Percentiles rank a stretch among this genome's conserved stretches.
These are phyloP conservation scores for Trematosphaeria pertusa DNA, from an alignment of 2,329 filamentous ascomycete species.

Conservation along the genomic window DNA sequence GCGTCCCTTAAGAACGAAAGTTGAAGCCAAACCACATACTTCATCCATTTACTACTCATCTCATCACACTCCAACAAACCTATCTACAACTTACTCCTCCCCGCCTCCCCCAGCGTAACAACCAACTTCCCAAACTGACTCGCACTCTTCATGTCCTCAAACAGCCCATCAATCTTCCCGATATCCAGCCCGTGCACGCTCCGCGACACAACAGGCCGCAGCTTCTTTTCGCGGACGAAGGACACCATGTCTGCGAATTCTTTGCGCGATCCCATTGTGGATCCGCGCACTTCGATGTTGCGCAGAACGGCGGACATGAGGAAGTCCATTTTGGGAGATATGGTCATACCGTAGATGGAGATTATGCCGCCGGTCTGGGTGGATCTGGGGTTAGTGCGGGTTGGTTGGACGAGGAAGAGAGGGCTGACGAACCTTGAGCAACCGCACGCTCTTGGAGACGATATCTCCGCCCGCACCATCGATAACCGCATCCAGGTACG, in stretches of 20 bases:
- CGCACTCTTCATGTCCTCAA: slow-evolving; percentile 85
- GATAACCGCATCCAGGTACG: slow-evolving; percentile 80
- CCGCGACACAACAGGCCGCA: slow-evolving; percentile 79
- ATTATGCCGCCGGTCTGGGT: slow-evolving; percentile 77
- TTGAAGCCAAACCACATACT: too few species aligned
- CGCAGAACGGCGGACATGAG: slow-evolving; percentile 82
- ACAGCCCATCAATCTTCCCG: slow-evolving; percentile 79
- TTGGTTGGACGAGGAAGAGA: too few species aligned
- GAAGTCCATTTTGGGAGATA: slow-evolving; percentile 84
- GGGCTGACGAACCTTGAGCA: slow-evolving; percentile 71
- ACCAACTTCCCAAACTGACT: slow-evolving; percentile 94
- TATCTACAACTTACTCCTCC: slow-evolving; percentile 42
- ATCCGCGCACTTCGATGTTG: slow-evolving; percentile 85
- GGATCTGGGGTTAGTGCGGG: neutral
- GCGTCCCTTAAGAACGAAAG: too few species aligned
- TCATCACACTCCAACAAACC: too few species aligned
- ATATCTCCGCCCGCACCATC: slow-evolving; percentile 91
- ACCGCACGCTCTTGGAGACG: slow-evolving; percentile 68
- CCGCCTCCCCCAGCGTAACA: slow-evolving; percentile 54
- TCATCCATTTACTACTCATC: too few species aligned
- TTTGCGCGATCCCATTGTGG: slow-evolving; percentile 87
- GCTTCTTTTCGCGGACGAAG: slow-evolving; percentile 76
- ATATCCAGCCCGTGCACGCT: slow-evolving; percentile 75
- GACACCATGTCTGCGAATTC: slow-evolving; percentile 92
- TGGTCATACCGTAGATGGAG: slow-evolving; percentile 89